phyloP scores from a whole-genome alignment of 176 grass and related monocot species.

The Oropetium thomaeum region DNA sequence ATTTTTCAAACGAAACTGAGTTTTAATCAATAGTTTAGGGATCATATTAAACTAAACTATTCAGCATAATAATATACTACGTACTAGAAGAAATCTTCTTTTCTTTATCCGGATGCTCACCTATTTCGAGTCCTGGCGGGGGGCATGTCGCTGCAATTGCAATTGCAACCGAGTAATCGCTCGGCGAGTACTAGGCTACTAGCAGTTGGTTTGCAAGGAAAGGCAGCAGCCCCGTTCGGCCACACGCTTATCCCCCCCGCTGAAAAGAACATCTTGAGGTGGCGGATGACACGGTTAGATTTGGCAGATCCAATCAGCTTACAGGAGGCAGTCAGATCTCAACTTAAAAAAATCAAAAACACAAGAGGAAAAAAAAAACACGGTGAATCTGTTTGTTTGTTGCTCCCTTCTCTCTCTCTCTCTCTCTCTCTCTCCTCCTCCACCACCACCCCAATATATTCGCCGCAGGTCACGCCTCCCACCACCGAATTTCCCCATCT shows the following conservation, averaged over 20 bases:
- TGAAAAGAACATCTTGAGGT: neutral
- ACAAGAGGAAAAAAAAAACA: neutral
- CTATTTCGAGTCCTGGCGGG: neutral
- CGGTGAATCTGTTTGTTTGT: neutral
- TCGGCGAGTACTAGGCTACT: neutral
- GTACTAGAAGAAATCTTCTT: too few species aligned
- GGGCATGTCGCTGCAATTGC: neutral
- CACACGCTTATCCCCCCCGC: neutral
- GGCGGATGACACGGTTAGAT: constrained; percentile 24
- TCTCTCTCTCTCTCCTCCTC: neutral
- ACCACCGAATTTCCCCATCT: constrained; percentile 24
- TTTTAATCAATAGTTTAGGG: too few species aligned
- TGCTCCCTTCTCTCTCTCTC: constrained; percentile 11
- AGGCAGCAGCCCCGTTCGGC: neutral
- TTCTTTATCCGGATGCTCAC: neutral
- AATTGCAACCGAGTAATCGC: neutral
- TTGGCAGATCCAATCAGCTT: constrained; percentile 26
- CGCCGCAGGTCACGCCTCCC: constrained; percentile 19
- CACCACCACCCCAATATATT: constrained; percentile 38
- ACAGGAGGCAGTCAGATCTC: constrained; percentile 1
- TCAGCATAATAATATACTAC: too few species aligned
- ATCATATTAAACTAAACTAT: too few species aligned
- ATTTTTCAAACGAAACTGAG: too few species aligned
- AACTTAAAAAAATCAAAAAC: neutral
- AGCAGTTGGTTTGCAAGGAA: neutral